A percentile compares a stretch with the other conserved stretches of the same genome.
Evolutionary conservation across 176 grass and related monocot species (phyloP).

Genomic region (Carex cristatella): DNA sequence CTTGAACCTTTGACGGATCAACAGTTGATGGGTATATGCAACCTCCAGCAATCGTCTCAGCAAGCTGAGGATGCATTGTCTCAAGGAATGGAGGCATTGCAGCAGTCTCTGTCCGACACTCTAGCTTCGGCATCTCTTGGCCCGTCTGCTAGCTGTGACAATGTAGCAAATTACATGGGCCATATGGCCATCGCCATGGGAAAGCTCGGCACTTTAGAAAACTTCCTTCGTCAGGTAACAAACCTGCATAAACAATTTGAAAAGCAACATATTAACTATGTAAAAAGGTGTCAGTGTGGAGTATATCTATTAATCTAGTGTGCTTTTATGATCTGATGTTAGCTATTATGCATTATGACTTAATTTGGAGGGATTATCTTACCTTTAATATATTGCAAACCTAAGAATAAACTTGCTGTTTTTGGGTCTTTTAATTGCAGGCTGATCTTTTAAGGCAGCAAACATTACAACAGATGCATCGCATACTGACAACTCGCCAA

Average conservation of each 20-base stretch:
- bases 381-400: not conserved
- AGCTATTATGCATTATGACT: not conserved
- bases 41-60: conserved; percentile 70
- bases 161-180: conserved; percentile 83
- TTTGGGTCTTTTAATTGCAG: conserved; percentile 8
- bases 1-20: conserved; percentile 69
- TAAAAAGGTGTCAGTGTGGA: not conserved
- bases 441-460: conserved; percentile 87
- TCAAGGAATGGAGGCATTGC: conserved; percentile 93
- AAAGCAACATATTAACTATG: too few relatives aligned
- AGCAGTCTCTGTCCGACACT: conserved; percentile 58
- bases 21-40: conserved; percentile 85
- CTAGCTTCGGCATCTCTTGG: conserved; percentile 33
- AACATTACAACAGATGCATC: conserved; percentile 82
- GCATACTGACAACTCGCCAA: conserved; percentile 72
- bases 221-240: conserved; percentile 74
- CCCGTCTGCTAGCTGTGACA: conserved; percentile 9
- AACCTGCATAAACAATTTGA: not conserved
- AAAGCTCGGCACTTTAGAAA: conserved; percentile 76
- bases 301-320: not conserved
- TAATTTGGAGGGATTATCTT: not conserved
- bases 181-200: conserved; percentile 94
- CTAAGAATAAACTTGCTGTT: not conserved
- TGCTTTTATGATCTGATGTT: not conserved
- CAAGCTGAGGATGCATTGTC: conserved; percentile 93